phyloP scores from a whole-genome alignment of 345 rosid species.

The Arabis hirsuta region DNA sequence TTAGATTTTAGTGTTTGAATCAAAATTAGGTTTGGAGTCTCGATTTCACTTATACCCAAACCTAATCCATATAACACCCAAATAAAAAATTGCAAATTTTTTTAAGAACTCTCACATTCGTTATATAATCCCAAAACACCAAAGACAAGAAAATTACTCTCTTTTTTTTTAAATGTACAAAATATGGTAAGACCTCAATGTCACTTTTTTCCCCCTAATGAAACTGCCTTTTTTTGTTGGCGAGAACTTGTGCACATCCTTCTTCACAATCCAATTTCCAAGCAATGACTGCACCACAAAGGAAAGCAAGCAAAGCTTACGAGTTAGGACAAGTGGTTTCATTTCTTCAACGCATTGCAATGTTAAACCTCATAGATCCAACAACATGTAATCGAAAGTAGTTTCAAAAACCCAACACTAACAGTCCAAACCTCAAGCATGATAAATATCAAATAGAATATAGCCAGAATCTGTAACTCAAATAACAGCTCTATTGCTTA shows the following conservation, averaged over 20 bases:
- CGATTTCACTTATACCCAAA: slow-evolving; percentile 8
- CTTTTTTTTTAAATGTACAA: slow-evolving; percentile 32
- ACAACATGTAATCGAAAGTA: background rate
- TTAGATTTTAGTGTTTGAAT: background rate
- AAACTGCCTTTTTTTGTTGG: slow-evolving; percentile 1
- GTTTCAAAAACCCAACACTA: background rate
- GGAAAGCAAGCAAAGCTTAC: slow-evolving; percentile 8
- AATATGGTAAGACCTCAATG: slow-evolving; percentile 34
- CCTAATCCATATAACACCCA: background rate
- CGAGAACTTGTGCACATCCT: slow-evolving; percentile 24
- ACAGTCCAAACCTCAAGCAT: background rate
- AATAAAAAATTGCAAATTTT: slow-evolving; percentile 16
- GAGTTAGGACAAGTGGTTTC: background rate
- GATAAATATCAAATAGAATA: slow-evolving; percentile 15
- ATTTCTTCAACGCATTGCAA: slow-evolving; percentile 19
- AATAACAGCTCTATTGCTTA: slow-evolving; percentile 9
- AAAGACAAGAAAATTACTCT: background rate
- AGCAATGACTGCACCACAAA: slow-evolving; percentile 39
- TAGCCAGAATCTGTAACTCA: background rate
- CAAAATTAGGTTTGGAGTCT: background rate
- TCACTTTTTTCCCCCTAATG: slow-evolving; percentile 28
- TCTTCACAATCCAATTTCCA: slow-evolving; percentile 30
- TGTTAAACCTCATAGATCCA: slow-evolving; percentile 18
- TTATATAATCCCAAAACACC: slow-evolving; percentile 34
- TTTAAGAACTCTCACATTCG: slow-evolving; percentile 21